These are phyloP conservation scores for Cytidiella melzeri DNA, from an alignment of 768 basidiomycete species.

Conservation along the genomic window DNA sequence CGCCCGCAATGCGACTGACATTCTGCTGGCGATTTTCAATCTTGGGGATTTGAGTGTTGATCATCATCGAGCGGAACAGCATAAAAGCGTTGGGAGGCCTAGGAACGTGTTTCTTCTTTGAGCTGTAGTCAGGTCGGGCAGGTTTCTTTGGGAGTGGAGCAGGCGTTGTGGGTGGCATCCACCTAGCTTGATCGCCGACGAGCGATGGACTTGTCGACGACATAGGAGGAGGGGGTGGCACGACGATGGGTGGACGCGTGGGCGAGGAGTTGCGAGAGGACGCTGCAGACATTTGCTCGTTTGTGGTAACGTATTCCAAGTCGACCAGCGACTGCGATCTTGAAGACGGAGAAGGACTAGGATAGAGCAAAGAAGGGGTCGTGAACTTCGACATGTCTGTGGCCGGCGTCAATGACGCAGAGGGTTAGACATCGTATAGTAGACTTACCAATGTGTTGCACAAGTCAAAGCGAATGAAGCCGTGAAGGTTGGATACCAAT, in stretches of 20 bases:
- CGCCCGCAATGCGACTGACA: conserved; percentile 45
- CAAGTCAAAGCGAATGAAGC: not conserved
- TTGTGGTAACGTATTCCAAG: not conserved
- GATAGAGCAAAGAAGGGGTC: not conserved
- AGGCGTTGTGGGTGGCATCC: conserved; percentile 2
- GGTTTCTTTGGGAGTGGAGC: conserved; percentile 18
- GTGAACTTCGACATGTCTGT: not conserved
- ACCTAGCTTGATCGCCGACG: not conserved
- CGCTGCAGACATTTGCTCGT: not conserved
- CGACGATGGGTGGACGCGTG: not conserved
- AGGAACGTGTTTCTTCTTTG: conserved; percentile 30
- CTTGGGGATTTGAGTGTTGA: conserved; percentile 34
- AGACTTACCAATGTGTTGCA: not conserved
- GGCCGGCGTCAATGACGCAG: conserved; percentile 8
- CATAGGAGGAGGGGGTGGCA: not conserved
- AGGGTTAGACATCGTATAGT: not conserved
- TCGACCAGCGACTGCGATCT: not conserved
- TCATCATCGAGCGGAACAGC: conserved; percentile 47
- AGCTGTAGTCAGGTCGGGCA: not conserved
- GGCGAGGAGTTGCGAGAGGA: not conserved
- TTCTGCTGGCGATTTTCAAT: conserved; percentile 50
- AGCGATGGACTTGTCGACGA: not conserved
- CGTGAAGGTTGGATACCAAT: not conserved
- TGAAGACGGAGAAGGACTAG: not conserved
- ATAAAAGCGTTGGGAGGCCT: conserved; percentile 55